A percentile compares a stretch with the other conserved stretches of the same genome.
Conservation (phyloP, 2,329 filamentous ascomycete genomes). For the Dactylellina sp. region DNA sequence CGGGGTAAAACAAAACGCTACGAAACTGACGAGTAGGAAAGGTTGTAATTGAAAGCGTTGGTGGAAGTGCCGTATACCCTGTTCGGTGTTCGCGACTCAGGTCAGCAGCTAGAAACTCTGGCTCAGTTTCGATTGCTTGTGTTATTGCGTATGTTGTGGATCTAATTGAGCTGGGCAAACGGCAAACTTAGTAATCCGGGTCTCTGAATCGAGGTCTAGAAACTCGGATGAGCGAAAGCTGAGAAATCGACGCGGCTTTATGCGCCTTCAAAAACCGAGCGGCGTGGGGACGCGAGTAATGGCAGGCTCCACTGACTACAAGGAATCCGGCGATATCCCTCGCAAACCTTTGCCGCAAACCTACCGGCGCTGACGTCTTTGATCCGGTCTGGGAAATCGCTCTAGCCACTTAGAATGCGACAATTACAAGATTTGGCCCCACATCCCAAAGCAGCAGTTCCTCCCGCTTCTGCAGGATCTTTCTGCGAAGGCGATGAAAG, state of each 20-base stretch:
- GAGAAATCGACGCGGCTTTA: constrained; percentile 17
- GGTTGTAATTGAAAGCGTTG: constrained; percentile 7
- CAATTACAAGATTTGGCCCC: constrained; percentile 49
- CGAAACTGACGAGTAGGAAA: constrained; percentile 9
- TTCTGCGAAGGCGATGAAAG: constrained; percentile 31
- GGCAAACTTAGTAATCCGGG: constrained; percentile 43
- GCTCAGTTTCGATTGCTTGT: too few species aligned
- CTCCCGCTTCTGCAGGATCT: constrained; percentile 47
- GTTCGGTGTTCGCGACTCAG: constrained; percentile 23
- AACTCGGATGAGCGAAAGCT: constrained; percentile 18
- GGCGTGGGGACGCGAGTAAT: constrained; percentile 54
- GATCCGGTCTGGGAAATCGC: constrained; percentile 27
- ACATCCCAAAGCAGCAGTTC: constrained; percentile 37
- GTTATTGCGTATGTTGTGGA: background rate
- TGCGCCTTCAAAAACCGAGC: background rate
- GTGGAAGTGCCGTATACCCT: background rate
- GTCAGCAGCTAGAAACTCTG: background rate
- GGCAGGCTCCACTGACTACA: constrained; percentile 43
- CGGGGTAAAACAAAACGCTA: constrained; percentile 35
- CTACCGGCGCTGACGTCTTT: constrained; percentile 54
- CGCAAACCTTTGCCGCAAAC: constrained; percentile 55
- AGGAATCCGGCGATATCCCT: constrained; percentile 57
- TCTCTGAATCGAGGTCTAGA: constrained; percentile 29
- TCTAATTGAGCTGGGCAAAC: background rate
- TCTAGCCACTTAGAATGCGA: constrained; percentile 37